Percentiles rank a stretch among this genome's conserved stretches.
These are phyloP conservation scores for Tolypocladium endophyticum DNA, from an alignment of 2,329 filamentous ascomycete species.

Conservation along the genomic window DNA sequence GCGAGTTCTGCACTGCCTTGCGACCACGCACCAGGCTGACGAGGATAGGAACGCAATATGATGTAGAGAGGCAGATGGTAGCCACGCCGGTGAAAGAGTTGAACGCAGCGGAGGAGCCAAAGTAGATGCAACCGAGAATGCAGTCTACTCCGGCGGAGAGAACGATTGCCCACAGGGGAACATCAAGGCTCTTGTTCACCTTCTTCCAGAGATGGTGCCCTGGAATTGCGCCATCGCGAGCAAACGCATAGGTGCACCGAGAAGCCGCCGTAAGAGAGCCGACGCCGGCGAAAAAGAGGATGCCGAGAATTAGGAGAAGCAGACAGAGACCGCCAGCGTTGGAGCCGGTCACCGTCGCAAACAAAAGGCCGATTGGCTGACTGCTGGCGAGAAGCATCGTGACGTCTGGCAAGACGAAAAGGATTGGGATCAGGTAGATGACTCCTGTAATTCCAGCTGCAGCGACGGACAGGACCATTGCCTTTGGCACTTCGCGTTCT, in stretches of 20 bases:
- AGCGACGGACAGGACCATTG: slow-evolving; percentile 55
- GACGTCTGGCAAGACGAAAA: slow-evolving; percentile 66
- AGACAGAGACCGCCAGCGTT: slow-evolving; percentile 64
- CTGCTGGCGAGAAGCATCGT: slow-evolving; percentile 55
- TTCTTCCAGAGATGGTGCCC: slow-evolving; percentile 55
- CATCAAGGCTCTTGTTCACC: slow-evolving; percentile 54
- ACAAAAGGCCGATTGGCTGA: slow-evolving; percentile 66
- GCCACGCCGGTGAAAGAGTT: slow-evolving; percentile 72
- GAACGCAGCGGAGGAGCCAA: slow-evolving; percentile 67
- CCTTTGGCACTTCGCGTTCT: slow-evolving; percentile 51
- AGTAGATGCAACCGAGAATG: slow-evolving; percentile 67
- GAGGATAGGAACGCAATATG: slow-evolving; percentile 66
- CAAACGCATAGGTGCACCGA: slow-evolving; percentile 67
- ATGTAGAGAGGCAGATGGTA: slow-evolving; percentile 66
- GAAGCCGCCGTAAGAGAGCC: slow-evolving; percentile 67
- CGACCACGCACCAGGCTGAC: slow-evolving; percentile 60
- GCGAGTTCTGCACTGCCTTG: slow-evolving; percentile 51
- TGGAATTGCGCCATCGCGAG: slow-evolving; percentile 64
- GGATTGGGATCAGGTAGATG: slow-evolving; percentile 58
- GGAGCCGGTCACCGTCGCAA: slow-evolving; percentile 66
- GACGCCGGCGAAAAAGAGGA: slow-evolving; percentile 66
- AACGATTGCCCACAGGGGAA: slow-evolving; percentile 60
- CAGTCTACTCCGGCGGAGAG: slow-evolving; percentile 60
- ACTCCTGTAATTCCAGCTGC: slow-evolving; percentile 56
- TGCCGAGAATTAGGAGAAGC: slow-evolving; percentile 65